Percentiles rank a stretch among this genome's conserved stretches.
Evolutionary conservation across 192 early-diverging fungal species (phyloP).

Genomic region (Allomyces arbusculus): DNA sequence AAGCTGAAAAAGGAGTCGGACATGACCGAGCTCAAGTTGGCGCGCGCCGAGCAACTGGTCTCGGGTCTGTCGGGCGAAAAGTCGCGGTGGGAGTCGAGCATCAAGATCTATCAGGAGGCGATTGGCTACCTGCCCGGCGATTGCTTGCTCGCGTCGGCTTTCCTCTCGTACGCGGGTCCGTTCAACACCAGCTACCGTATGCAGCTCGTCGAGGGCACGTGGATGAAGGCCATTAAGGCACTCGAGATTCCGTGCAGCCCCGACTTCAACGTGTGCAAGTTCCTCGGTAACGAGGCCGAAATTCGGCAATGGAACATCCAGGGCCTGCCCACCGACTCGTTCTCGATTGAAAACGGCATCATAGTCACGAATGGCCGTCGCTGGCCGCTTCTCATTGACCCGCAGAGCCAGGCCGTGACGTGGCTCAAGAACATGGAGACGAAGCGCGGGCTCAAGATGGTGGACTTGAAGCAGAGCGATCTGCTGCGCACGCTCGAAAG

Average conservation of each 20-base stretch:
- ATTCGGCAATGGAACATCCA: conserved; percentile 72
- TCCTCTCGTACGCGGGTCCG: conserved; percentile 88
- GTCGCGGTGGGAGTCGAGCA: conserved; percentile 73
- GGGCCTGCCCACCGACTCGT: conserved; percentile 64
- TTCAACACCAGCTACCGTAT: conserved; percentile 93
- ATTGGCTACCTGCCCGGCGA: conserved; percentile 98
- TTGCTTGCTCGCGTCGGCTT: conserved; percentile 75
- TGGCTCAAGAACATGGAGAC: conserved; percentile 75
- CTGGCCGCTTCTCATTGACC: conserved; percentile 95
- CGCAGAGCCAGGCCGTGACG: conserved; percentile 75
- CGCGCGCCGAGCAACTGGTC: conserved; percentile 68
- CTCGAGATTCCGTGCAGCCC: conserved; percentile 55
- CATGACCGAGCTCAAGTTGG: conserved; percentile 74
- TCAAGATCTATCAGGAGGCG: conserved; percentile 74
- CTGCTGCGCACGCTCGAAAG: conserved; percentile 93
- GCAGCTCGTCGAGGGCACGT: conserved; percentile 58
- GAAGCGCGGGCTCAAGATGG: conserved; percentile 69
- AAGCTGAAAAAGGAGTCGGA: conserved; percentile 81
- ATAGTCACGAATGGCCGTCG: conserved; percentile 87
- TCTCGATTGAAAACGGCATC: conserved; percentile 95
- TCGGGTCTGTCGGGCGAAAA: conserved; percentile 80
- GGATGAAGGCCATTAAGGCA: conserved; percentile 30
- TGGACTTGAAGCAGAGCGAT: conserved; percentile 88
- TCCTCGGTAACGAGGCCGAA: conserved; percentile 80
- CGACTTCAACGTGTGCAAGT: conserved; percentile 71